Conservation (phyloP, 1,284 basidiomycete genomes). For the Takashimella tepidaria region DNA sequence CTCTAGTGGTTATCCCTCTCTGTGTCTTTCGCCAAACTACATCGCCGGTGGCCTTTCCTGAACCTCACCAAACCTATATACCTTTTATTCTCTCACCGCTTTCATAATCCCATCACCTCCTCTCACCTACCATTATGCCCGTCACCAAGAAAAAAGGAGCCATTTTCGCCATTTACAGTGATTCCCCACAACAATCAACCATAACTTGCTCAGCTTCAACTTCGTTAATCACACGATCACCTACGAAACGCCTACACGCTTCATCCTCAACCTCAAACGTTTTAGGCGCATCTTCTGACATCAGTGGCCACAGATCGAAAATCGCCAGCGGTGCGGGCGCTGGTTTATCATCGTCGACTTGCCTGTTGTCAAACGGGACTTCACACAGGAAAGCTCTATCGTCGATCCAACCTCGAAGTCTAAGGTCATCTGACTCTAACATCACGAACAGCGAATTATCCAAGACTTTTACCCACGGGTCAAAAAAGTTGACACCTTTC, state of each 20-base stretch:
- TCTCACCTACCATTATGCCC: constrained; percentile 32
- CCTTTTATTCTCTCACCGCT: background rate
- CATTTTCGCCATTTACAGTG: constrained; percentile 46
- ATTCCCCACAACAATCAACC: constrained; percentile 30
- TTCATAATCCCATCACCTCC: background rate
- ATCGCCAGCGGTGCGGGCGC: no score
- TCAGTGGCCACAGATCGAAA: background rate
- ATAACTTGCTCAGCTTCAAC: constrained; percentile 3
- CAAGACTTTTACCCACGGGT: background rate
- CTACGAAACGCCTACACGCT: background rate
- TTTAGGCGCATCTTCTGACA: background rate
- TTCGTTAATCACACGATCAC: background rate
- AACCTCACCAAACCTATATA: no score
- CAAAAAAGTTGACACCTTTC: constrained; percentile 3
- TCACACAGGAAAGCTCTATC: constrained; percentile 14
- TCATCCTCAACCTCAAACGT: no score
- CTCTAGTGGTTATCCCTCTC: no score
- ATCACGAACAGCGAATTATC: constrained; percentile 1
- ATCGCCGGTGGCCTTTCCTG: no score
- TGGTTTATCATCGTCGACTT: constrained; percentile 2
- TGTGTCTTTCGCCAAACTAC: no score
- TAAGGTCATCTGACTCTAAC: background rate
- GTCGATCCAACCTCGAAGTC: constrained; percentile 11
- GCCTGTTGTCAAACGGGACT: background rate
- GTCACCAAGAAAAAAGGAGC: constrained; percentile 47